Evolutionary conservation across 495 filamentous ascomycete species (phyloP).

Genomic region (Aspergillus ostianus): DNA sequence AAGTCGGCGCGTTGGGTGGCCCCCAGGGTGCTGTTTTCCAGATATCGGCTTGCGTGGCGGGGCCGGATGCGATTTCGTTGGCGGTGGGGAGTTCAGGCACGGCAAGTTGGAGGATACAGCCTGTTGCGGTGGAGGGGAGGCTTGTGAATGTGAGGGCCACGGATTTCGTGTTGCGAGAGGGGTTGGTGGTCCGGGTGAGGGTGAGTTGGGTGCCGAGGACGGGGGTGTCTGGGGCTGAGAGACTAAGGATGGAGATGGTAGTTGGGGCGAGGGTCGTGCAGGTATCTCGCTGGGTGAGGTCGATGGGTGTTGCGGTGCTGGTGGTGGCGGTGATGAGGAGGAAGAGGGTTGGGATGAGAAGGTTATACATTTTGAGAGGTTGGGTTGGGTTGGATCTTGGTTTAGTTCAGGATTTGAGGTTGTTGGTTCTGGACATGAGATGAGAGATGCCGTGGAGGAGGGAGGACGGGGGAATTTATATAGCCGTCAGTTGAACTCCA

Average conservation of each 20-base stretch:
- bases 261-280: slow-evolving; percentile 4
- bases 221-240: slow-evolving; percentile 10
- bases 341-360: background rate
- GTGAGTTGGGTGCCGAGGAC: slow-evolving; percentile 8
- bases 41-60: slow-evolving; percentile 14
- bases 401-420: too few species aligned
- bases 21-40: slow-evolving; percentile 17
- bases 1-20: slow-evolving; percentile 12
- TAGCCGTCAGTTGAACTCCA: too few species aligned
- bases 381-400: background rate
- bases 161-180: slow-evolving; percentile 4
- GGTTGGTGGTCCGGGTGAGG: slow-evolving; percentile 13
- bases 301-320: background rate
- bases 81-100: slow-evolving; percentile 9
- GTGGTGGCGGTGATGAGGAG: background rate
- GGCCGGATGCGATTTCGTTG: slow-evolving; percentile 16
- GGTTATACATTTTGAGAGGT: background rate
- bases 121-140: slow-evolving; percentile 19
- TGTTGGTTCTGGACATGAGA: too few species aligned
- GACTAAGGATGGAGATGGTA: slow-evolving; percentile 18
- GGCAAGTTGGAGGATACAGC: slow-evolving; percentile 18
- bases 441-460: too few species aligned
- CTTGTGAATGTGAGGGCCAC: slow-evolving; percentile 19
- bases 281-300: slow-evolving; percentile 7
- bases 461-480: too few species aligned